Conservation (phyloP, 495 filamentous ascomycete genomes). For the Astrocystis sublimbata region DNA sequence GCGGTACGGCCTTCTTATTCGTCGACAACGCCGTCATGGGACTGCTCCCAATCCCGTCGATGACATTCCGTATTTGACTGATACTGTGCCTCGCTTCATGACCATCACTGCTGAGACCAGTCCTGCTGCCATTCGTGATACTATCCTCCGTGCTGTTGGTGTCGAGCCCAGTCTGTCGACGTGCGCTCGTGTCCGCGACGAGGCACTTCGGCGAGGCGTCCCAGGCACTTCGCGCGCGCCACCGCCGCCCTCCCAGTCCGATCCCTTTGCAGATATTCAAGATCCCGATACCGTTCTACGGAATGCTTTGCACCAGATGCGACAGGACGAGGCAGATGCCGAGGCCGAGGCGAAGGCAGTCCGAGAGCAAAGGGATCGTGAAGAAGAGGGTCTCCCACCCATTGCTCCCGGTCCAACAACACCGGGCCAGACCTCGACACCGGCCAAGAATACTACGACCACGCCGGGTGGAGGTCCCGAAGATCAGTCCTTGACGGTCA, state of each 20-base stretch:
- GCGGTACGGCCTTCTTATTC: constrained; percentile 50
- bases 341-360: constrained; percentile 47
- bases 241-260: constrained; percentile 26
- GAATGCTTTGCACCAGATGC: constrained; percentile 49
- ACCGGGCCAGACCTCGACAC: constrained; percentile 23
- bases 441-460: constrained; percentile 21
- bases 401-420: constrained; percentile 32
- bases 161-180: constrained; percentile 47
- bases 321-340: constrained; percentile 52
- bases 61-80: constrained; percentile 51
- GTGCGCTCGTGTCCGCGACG: constrained; percentile 53
- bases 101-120: constrained; percentile 47
- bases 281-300: constrained; percentile 53
- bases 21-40: constrained; percentile 49
- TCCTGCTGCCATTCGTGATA: constrained; percentile 49
- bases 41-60: constrained; percentile 43
- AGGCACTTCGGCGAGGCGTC: constrained; percentile 47
- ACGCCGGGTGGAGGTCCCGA: constrained; percentile 32
- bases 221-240: constrained; percentile 27
- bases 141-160: constrained; percentile 47
- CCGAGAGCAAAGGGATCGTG: constrained; percentile 46
- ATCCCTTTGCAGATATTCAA: constrained; percentile 35
- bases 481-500: constrained; percentile 44
- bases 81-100: constrained; percentile 51
- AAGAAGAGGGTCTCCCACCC: constrained; percentile 43